A percentile compares a stretch with the other conserved stretches of the same genome.
phyloP scores from a whole-genome alignment of 306 rosid species.

The Trichosanthes cucumerina region DNA sequence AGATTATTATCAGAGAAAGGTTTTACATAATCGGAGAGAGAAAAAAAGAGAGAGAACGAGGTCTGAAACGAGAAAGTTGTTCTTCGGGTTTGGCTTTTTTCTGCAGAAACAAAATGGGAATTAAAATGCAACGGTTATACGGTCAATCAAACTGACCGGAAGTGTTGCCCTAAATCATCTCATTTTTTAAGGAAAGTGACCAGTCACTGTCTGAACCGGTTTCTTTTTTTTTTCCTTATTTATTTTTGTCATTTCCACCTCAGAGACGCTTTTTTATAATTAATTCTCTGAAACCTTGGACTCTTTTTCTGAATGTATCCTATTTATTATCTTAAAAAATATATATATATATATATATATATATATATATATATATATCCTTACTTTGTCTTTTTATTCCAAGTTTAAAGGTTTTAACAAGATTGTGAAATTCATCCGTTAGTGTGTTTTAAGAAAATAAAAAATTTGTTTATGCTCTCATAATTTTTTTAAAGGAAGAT shows the following conservation, averaged over 20 bases:
- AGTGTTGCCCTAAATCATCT: background rate
- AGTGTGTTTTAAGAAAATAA: too few relatives aligned
- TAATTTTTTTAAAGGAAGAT: too few relatives aligned
- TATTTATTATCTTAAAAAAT: too few relatives aligned
- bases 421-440: too few relatives aligned
- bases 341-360: too few relatives aligned
- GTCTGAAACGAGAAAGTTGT: background rate
- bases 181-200: background rate
- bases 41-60: background rate
- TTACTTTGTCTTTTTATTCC: too few relatives aligned
- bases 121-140: constrained; percentile 4
- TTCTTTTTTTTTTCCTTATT: background rate
- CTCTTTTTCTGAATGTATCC: background rate
- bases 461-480: too few relatives aligned
- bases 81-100: background rate
- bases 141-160: constrained; percentile 8
- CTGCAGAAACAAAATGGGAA: background rate
- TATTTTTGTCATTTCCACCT: background rate
- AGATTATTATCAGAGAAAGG: background rate
- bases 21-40: constrained; percentile 6
- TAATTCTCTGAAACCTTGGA: background rate
- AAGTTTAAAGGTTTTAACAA: too few relatives aligned
- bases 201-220: background rate
- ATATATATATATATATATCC: too few relatives aligned
- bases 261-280: background rate